Conservation (phyloP, 2,329 filamentous ascomycete genomes). For the Rutstroemia sp. region DNA sequence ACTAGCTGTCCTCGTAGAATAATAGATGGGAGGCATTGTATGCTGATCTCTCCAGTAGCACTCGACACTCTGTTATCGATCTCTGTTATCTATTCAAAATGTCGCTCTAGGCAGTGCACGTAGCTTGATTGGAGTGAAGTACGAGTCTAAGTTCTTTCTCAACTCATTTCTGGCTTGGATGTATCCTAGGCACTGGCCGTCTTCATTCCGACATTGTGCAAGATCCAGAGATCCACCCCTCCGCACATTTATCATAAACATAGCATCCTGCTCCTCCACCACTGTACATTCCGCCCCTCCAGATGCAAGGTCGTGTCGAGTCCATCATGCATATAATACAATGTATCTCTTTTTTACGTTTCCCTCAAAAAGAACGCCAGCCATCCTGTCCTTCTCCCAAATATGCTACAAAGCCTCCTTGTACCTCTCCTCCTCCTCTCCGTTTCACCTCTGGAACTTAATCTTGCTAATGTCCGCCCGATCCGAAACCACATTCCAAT, state of each 20-base stretch:
- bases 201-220: too few relatives aligned
- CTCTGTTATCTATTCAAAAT: too few relatives aligned
- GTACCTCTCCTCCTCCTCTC: neutral
- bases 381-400: neutral
- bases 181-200: too few relatives aligned
- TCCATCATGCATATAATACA: slow-evolving; percentile 8
- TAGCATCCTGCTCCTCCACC: neutral
- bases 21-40: too few relatives aligned
- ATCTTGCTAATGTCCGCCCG: slow-evolving; percentile 10
- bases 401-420: slow-evolving; percentile 6
- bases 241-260: slow-evolving; percentile 1
- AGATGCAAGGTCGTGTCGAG: slow-evolving; percentile 4
- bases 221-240: neutral
- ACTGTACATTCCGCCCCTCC: neutral
- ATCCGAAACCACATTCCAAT: slow-evolving; percentile 68
- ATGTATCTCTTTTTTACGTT: slow-evolving; percentile 4
- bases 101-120: too few relatives aligned
- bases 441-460: neutral
- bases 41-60: too few relatives aligned
- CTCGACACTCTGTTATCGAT: too few relatives aligned
- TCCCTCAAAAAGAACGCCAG: slow-evolving; percentile 5
- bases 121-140: too few relatives aligned
- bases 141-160: too few relatives aligned
- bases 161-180: too few relatives aligned
- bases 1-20: too few relatives aligned